Evolutionary conservation across 139 green algal species (phyloP), one percentile per base, ranked within the genome.

Genomic region (Chlamydomonas sp.): DNA sequence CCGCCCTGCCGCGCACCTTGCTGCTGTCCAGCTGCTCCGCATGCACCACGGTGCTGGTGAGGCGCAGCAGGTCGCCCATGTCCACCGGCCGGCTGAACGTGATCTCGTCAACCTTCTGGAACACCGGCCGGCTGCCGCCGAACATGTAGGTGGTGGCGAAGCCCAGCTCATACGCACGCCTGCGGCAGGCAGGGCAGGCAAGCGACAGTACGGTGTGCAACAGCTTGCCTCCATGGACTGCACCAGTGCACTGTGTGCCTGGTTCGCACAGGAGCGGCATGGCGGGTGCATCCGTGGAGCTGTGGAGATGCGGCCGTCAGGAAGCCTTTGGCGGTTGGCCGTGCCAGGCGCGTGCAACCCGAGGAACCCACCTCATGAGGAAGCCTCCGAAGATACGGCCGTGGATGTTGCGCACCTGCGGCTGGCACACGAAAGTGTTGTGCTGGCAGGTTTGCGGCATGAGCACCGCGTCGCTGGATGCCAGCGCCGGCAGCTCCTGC

Each of bases 341-440:
- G 31, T 49, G 31, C 31, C 31, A 49, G 31, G 31, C 31, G 31
- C 72, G 8, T 77, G 49, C 74, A 7, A 20, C 5, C 7, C 76
- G 14, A 17, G 67, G 67, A 15, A 7, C 87, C 1, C 85, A 94
- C 90, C 96, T 87, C 95, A 98, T 97, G 7, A 98, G 91, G 81
- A 98, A 98, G 63, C 96, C 96, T 0, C 96, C 96, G 86, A 98
- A 98, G 9, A 98, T 92, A 64, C 95, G 92, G 59, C 94, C 83
- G 66, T 95, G 89, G 63, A 96, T 93, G 87, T 97, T 97, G 17
- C 94, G 89, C 76, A 97, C 92, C 93, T 98, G 96, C 76, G 96
- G 96, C 93, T 97, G 94, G 89, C 94, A 97, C 14, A 94, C 92
- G 80, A 98, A 95, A 31, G 92, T 92, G 90, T 98, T 97, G 12